phyloP scores from a whole-genome alignment of 768 basidiomycete species.

The Kwoniella sp. region DNA sequence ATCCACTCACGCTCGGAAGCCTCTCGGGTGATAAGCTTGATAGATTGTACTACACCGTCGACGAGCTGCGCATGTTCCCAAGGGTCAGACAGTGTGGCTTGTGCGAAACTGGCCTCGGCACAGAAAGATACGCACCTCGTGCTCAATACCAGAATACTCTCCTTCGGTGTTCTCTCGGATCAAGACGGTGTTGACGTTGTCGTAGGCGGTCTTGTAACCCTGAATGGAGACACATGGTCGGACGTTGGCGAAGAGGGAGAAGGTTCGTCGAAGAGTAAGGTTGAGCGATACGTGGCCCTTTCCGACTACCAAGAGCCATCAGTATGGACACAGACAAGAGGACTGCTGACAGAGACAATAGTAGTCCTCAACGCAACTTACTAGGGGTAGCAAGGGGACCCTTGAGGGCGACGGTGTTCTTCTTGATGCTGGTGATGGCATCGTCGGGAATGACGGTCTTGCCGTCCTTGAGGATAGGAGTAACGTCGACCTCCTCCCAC shows the following conservation, averaged over 20 bases:
- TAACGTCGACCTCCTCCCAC: slow-evolving; percentile 99
- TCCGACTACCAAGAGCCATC: slow-evolving; percentile 67
- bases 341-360: not conserved
- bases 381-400: slow-evolving; percentile 97
- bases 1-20: slow-evolving; percentile 76
- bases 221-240: slow-evolving; percentile 93
- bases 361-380: no score
- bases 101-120: not conserved
- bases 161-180: slow-evolving; percentile 99
- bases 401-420: slow-evolving; percentile 97
- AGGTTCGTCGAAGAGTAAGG: slow-evolving; percentile 92
- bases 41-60: slow-evolving; percentile 97
- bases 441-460: slow-evolving; percentile 94
- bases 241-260: slow-evolving; percentile 98
- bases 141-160: slow-evolving; percentile 99
- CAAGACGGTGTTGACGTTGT: slow-evolving; percentile 92
- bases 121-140: slow-evolving; percentile 68
- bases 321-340: not conserved
- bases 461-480: slow-evolving; percentile 87
- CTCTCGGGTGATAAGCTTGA: slow-evolving; percentile 99
- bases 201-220: slow-evolving; percentile 97
- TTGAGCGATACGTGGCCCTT: slow-evolving; percentile 99
- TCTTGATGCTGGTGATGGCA: slow-evolving; percentile 88
- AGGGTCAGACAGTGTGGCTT: not conserved
- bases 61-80: slow-evolving; percentile 66